Evolutionary conservation across 768 basidiomycete species (phyloP), one percentile per base, ranked within the genome.

Genomic region (Cubamyces lactineus): DNA sequence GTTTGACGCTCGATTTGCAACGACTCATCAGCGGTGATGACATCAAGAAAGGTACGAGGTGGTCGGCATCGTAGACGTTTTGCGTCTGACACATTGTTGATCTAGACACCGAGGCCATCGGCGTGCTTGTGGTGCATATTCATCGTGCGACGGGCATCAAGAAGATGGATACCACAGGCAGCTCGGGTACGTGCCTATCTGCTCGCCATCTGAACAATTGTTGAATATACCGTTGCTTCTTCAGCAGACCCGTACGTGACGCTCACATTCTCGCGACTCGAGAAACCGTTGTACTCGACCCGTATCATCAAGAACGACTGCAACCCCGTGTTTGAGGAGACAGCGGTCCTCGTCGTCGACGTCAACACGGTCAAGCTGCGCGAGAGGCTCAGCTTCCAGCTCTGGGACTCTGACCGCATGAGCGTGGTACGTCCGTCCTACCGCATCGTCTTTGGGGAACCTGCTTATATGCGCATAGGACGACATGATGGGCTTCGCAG

Each of bases 241-340:
- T 49, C 61, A 72, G 69, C 68, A 73, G 73, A 74, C 45, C 77
- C 81, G 0, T 90, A 90, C 67, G 81, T 88, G 39, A 84, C 86
- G 0, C 74, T 86, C 15, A 85, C 86, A 0, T 91, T 86, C 78
- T 85, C 85, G 28, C 82, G 82, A 53, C 81, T 79, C 73, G 83
- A 81, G 7, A 84, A 84, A 69, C 85, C 89, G 0, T 69, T 91
- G 1, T 91, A 87, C 80, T 86, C 86, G 16, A 89, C 87, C 13
- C 79, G 84, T 50, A 87, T 92, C 71, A 86, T 93, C 67, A 73
- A 82, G 34, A 78, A 75, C 9, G 86, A 88, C 54, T 75, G 81
- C 17, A 80, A 84, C 54, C 89, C 88, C 3, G 79, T 86, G 1
- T 91, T 83, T 77, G 88, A 89, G 67, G 89, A 92, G 75, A 86